Evolutionary conservation across 2,329 filamentous ascomycete species (phyloP).

Genomic region (Colletotrichum coccodes): DNA sequence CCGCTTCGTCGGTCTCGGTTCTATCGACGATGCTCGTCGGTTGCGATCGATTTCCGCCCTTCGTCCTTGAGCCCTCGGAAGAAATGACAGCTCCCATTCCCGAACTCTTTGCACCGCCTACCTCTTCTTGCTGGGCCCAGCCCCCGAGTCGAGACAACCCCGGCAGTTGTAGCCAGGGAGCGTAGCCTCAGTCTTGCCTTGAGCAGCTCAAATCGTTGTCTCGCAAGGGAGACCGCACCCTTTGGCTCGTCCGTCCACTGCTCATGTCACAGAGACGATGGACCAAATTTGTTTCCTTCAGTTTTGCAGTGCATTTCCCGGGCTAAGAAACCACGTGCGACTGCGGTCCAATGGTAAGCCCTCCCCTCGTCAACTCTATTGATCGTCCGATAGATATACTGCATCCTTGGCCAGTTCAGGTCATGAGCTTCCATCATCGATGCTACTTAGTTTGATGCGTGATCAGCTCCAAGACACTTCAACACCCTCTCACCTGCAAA

Average conservation of each 20-base stretch:
- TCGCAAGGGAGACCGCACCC: not conserved
- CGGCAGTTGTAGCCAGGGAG: not conserved
- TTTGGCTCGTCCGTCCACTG: not conserved
- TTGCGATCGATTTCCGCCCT: not conserved
- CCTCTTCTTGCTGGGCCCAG: not conserved
- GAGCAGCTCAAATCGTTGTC: not conserved
- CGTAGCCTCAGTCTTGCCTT: not conserved
- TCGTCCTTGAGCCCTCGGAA: too few species aligned
- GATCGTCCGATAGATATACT: conserved; percentile 2
- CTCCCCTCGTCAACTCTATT: not conserved
- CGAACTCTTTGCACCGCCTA: not conserved
- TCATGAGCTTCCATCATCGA: too few species aligned
- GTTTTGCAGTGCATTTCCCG: not conserved
- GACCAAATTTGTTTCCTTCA: not conserved
- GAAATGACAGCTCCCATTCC: not conserved
- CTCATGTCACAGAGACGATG: not conserved
- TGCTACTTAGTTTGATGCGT: not conserved
- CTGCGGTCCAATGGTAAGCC: not conserved
- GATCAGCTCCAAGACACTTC: conserved; percentile 5
- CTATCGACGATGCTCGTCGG: not conserved
- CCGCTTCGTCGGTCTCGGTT: not conserved
- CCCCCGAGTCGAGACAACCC: not conserved
- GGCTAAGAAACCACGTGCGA: not conserved
- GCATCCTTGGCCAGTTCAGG: not conserved
- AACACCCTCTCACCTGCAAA: not conserved